Percentiles rank a stretch among this genome's conserved stretches.
phyloP scores from a whole-genome alignment of 192 early-diverging fungal genomes.

The Coemansia sp. region DNA sequence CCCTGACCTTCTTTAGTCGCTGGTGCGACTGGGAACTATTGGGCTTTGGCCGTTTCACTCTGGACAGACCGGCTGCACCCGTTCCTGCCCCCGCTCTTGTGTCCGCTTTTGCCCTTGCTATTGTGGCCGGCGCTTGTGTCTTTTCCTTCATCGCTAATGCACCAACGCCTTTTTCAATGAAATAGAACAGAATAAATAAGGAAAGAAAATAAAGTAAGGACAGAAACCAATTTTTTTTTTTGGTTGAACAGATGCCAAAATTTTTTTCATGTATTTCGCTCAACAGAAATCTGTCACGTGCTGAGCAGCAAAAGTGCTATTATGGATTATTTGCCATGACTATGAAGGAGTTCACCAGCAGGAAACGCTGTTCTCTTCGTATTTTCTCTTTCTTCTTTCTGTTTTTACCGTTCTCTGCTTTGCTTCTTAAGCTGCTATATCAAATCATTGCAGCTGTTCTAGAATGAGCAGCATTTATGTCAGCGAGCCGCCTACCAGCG shows the following conservation, averaged over 20 bases:
- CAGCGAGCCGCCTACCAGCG: conserved; percentile 58
- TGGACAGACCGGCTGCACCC: not conserved
- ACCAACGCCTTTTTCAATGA: no score
- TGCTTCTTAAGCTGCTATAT: not conserved
- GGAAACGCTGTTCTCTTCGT: no score
- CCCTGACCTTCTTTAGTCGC: conserved; percentile 34
- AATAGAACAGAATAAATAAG: no score
- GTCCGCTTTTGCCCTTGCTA: not conserved
- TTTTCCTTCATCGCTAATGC: no score
- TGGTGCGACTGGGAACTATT: conserved; percentile 9
- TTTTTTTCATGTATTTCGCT: conserved; percentile 1
- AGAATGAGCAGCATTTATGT: conserved; percentile 51
- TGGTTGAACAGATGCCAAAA: not conserved
- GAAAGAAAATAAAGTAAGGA: no score
- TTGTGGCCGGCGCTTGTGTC: not conserved
- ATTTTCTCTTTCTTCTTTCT: not conserved
- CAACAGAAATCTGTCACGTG: no score
- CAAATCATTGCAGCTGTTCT: not conserved
- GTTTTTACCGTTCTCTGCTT: no score
- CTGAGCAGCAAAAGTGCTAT: no score
- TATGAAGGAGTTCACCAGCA: no score
- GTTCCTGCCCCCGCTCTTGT: no score
- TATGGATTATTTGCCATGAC: no score
- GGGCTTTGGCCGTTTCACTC: conserved; percentile 14
- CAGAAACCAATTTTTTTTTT: no score